Percentiles rank a stretch among this genome's conserved stretches.
Evolutionary conservation across 257 asterid genomes (phyloP).

Genomic region (Fraxinus americana): DNA sequence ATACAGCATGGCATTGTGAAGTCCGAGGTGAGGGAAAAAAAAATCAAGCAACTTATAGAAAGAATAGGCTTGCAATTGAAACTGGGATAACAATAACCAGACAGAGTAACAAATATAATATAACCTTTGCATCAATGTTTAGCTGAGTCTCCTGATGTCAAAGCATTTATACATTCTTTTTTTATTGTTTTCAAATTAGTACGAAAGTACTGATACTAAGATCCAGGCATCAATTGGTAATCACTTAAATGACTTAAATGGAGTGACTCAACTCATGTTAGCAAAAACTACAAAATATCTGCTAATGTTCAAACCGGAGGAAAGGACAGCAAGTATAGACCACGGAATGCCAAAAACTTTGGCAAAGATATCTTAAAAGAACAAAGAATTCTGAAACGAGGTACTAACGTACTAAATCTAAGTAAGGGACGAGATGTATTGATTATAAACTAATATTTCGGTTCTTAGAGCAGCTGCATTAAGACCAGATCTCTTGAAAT

Average conservation of each 20-base stretch:
- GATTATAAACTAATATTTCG: not conserved
- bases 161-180: not conserved
- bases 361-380: not conserved
- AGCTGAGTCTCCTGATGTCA: not conserved
- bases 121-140: not conserved
- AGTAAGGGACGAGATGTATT: not conserved
- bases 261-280: not conserved
- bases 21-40: not conserved
- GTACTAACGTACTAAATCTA: not conserved
- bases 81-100: not conserved
- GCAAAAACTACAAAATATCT: not conserved
- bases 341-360: not conserved
- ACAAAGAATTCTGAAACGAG: not conserved
- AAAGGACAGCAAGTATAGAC: not conserved
- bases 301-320: not conserved
- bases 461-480: not conserved
- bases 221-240: not conserved
- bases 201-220: not conserved
- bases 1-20: not conserved
- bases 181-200: not conserved
- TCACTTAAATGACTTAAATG: not conserved
- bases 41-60: not conserved
- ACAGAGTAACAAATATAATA: not conserved
- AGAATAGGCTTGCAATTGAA: not conserved
- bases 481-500: constrained; percentile 1